Base-by-base conservation (phyloP, 2,329 filamentous ascomycete species). In the Aspergillus neotritici region DNA sequence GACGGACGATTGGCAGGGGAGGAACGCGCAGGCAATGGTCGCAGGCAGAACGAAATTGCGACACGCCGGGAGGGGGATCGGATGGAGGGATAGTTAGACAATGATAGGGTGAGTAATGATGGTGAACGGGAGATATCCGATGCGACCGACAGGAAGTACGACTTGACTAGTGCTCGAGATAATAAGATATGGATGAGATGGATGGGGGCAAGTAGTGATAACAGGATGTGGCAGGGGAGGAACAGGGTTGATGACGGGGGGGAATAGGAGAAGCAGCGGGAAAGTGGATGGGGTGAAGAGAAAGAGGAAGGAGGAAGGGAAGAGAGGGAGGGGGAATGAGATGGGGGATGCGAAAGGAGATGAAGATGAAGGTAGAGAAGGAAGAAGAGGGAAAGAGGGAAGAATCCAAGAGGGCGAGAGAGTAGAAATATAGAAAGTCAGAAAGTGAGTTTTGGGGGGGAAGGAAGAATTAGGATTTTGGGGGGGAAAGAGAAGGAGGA, bases 291-390 rank as follows among this genome's bases (percentile, higher is more conserved):
- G 31, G 28, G 32, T 21, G 38, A 35, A 30, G 25, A 35, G 25
- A 32, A 28, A 42, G 37, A 14, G 13, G 29, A 16, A 10, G 21
- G 38, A 50, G 47, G 48, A 49, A 40, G 41, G 43, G 45, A 51
- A 46, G 43, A 43, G 39, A 39, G 48, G 48, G 48, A 55, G 52
- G 51, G 48, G 46, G 37, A 48, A 47, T 47, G 48, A 47, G 54
- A 53, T 50, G 47, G 53, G 52, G 49, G 52, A 48, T 46, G 48
- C 48, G 52, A 40, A 33, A 13, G 17, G 36, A 41, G 41, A 31
- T 30, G 37, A 37, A 16, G 35, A 35, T 34, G 41, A 31, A 40
- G 37, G 17, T 21, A 21, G 17, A 21, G 17, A 44, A 28, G 40
- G 34, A 43, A 40, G 16, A 25, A 31, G 30, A 34, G 32, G 16